Percentiles rank a stretch among this genome's conserved stretches.
Conservation (phyloP, 345 rosid genomes). For the Eucalyptus curtisii region DNA sequence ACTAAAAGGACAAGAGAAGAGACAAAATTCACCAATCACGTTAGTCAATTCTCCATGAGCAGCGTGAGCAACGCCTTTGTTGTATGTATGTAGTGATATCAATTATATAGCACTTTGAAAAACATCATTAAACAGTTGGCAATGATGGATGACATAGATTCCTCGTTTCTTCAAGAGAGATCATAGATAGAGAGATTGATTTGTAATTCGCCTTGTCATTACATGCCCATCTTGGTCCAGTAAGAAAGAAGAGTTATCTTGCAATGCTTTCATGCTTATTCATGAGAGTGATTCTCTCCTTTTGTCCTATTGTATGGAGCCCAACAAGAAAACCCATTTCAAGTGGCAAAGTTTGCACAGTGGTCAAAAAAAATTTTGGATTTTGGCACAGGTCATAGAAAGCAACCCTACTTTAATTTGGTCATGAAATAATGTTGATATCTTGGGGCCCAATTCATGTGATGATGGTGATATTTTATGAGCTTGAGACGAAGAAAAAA, state of each 20-base stretch:
- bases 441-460: neutral
- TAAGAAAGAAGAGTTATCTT: neutral
- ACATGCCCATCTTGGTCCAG: neutral
- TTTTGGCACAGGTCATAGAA: neutral
- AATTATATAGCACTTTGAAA: neutral
- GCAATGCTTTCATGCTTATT: neutral
- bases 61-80: neutral
- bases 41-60: neutral
- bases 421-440: neutral
- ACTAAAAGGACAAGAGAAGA: neutral
- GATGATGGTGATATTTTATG: neutral
- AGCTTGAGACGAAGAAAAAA: neutral
- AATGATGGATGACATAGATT: neutral
- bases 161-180: neutral
- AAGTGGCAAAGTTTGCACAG: neutral
- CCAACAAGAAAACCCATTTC: neutral
- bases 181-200: neutral
- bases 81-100: neutral
- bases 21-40: neutral
- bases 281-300: neutral
- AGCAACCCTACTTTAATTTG: neutral
- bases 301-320: neutral
- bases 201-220: neutral
- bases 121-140: neutral
- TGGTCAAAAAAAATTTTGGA: neutral